These are phyloP conservation scores for Cladosporium sp. DNA, from an alignment of 2,329 filamentous ascomycete genomes.

Conservation along the genomic window DNA sequence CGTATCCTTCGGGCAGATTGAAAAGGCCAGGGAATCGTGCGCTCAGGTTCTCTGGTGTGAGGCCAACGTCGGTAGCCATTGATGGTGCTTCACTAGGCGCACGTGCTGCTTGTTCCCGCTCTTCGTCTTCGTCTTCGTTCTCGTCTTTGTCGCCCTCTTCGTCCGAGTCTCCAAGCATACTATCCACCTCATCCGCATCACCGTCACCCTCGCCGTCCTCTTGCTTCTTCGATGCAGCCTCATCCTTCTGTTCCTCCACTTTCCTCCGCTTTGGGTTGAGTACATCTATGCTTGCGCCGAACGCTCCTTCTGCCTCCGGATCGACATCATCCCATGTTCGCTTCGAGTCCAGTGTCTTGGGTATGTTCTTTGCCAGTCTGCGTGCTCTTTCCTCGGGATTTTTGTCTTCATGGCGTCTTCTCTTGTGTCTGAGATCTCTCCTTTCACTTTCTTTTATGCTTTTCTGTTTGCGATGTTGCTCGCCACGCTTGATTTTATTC, in stretches of 20 bases:
- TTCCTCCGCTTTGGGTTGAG: conserved; percentile 43
- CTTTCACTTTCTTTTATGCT: conserved; percentile 68
- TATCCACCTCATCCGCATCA: conserved; percentile 62
- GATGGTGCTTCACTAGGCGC: conserved; percentile 46
- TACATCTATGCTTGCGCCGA: conserved; percentile 44
- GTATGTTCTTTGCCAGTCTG: conserved; percentile 72
- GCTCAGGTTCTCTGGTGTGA: conserved; percentile 57
- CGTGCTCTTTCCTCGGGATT: conserved; percentile 71
- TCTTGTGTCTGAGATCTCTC: conserved; percentile 69
- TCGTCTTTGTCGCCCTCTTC: conserved; percentile 45
- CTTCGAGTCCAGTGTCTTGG: conserved; percentile 79
- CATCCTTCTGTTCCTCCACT: conserved; percentile 26
- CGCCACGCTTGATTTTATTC: conserved; percentile 69
- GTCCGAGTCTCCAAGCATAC: conserved; percentile 69
- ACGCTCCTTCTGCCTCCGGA: conserved; percentile 35
- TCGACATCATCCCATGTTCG: conserved; percentile 71
- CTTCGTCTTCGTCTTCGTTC: conserved; percentile 34
- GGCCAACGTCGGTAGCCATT: conserved; percentile 56
- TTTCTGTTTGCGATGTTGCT: conserved; percentile 76
- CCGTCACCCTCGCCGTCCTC: conserved; percentile 39
- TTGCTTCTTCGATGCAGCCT: conserved; percentile 27
- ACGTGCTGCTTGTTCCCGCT: conserved; percentile 21
- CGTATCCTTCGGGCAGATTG: conserved; percentile 46
- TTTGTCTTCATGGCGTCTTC: conserved; percentile 80
- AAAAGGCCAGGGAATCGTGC: conserved; percentile 60